These are phyloP conservation scores for Wickerhamiella dianesei DNA, from an alignment of 805 yeast genomes.

Conservation along the genomic window DNA sequence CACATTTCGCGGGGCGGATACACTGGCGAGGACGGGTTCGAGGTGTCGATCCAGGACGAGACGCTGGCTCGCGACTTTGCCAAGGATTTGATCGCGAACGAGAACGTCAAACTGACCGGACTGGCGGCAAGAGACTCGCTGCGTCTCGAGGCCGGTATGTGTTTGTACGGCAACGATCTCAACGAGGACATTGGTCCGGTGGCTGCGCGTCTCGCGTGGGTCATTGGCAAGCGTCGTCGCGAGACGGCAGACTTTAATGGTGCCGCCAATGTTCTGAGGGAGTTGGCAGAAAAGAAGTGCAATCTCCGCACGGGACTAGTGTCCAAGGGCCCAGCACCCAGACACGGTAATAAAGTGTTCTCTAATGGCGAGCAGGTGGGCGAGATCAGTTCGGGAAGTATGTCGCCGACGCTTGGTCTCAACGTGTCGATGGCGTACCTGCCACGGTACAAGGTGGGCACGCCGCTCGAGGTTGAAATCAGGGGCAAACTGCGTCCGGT, in stretches of 20 bases:
- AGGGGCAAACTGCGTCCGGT: slow-evolving; percentile 77
- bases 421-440: slow-evolving; percentile 90
- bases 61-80: slow-evolving; percentile 46
- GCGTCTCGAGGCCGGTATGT: slow-evolving; percentile 96
- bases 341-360: slow-evolving; percentile 59
- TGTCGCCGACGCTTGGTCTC: slow-evolving; percentile 55
- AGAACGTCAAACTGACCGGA: slow-evolving; percentile 60
- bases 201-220: slow-evolving; percentile 82
- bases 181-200: slow-evolving; percentile 70
- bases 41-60: slow-evolving; percentile 56
- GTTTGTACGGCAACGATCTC: slow-evolving; percentile 88
- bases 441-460: slow-evolving; percentile 61
- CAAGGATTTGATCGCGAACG: slow-evolving; percentile 39
- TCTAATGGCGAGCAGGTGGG: slow-evolving; percentile 42
- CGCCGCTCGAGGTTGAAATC: slow-evolving; percentile 56
- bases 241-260: slow-evolving; percentile 57
- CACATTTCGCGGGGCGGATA: slow-evolving; percentile 94
- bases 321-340: slow-evolving; percentile 82
- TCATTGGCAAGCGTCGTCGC: slow-evolving; percentile 71
- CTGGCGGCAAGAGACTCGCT: slow-evolving; percentile 96
- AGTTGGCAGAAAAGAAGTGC: slow-evolving; percentile 49
- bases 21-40: slow-evolving; percentile 98
- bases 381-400: slow-evolving; percentile 48
- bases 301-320: slow-evolving; percentile 59
- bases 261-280: slow-evolving; percentile 49